Conservation (phyloP, 208 protist species). For the Trypanosomatidae sp. region DNA sequence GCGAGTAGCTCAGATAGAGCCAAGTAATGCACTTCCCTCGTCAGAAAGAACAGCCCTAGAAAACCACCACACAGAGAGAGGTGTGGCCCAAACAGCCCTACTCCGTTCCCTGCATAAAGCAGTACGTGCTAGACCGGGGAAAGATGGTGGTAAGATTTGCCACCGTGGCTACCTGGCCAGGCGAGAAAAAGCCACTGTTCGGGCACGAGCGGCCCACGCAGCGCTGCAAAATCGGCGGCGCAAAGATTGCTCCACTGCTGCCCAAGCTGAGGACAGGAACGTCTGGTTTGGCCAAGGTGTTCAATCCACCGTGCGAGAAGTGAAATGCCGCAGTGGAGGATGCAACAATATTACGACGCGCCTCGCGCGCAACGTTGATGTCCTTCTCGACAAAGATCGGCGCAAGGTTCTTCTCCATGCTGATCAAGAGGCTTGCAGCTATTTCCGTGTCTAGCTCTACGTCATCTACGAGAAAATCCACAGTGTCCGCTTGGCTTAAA, state of each 20-base stretch:
- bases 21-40: background rate
- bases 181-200: slow-evolving; percentile 70
- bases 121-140: slow-evolving; percentile 75
- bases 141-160: slow-evolving; percentile 52
- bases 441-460: slow-evolving; percentile 80
- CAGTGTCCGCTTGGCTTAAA: slow-evolving; percentile 24
- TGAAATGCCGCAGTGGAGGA: slow-evolving; percentile 73
- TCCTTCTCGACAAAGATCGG: slow-evolving; percentile 67
- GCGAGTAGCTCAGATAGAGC: background rate
- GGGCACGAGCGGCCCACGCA: slow-evolving; percentile 67
- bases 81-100: slow-evolving; percentile 7
- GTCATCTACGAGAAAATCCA: slow-evolving; percentile 83
- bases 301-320: slow-evolving; percentile 84
- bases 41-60: background rate
- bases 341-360: slow-evolving; percentile 60
- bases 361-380: slow-evolving; percentile 75
- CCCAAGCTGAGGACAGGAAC: slow-evolving; percentile 63
- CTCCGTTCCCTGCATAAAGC: slow-evolving; percentile 67
- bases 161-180: slow-evolving; percentile 73
- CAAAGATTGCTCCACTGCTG: slow-evolving; percentile 48
- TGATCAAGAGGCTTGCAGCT: slow-evolving; percentile 62
- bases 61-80: background rate
- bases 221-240: slow-evolving; percentile 71
- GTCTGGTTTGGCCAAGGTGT: slow-evolving; percentile 66
- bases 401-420: slow-evolving; percentile 42